Evolutionary conservation across 2,329 filamentous ascomycete species (phyloP).

Genomic region (Pleoardoris graminearum): DNA sequence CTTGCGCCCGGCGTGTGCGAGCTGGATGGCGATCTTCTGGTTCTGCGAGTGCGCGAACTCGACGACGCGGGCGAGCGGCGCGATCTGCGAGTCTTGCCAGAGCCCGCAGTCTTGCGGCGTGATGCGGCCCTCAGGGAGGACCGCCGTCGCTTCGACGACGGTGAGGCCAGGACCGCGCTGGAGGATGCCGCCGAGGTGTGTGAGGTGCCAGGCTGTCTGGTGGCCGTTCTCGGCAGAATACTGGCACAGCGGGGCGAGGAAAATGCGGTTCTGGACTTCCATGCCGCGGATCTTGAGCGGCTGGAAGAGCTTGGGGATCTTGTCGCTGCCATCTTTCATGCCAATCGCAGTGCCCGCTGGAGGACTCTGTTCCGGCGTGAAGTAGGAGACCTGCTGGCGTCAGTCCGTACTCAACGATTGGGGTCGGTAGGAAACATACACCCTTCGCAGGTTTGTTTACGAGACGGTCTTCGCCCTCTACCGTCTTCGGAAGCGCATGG

Average conservation of each 20-base stretch:
- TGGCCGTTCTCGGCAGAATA: constrained; percentile 72
- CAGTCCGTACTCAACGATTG: neutral
- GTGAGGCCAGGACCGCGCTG: constrained; percentile 73
- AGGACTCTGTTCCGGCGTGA: constrained; percentile 53
- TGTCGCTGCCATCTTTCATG: constrained; percentile 52
- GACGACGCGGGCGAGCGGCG: constrained; percentile 68
- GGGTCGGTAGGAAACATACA: constrained; percentile 31
- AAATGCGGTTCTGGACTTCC: constrained; percentile 70
- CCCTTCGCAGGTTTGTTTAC: constrained; percentile 50
- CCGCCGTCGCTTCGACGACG: constrained; percentile 77
- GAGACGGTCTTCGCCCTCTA: constrained; percentile 39
- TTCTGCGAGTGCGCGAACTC: constrained; percentile 81
- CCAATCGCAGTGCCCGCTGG: constrained; percentile 53
- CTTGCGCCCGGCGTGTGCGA: constrained; percentile 76
- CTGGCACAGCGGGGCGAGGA: constrained; percentile 67
- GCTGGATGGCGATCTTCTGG: constrained; percentile 77
- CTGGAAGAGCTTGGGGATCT: constrained; percentile 63
- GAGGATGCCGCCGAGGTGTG: constrained; percentile 79
- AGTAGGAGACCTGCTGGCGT: constrained; percentile 48
- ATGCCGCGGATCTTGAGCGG: constrained; percentile 61
- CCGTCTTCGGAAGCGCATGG: constrained; percentile 37
- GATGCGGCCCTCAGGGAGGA: constrained; percentile 77
- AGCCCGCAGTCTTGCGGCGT: constrained; percentile 77
- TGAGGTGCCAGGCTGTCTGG: constrained; percentile 77
- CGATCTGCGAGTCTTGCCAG: constrained; percentile 84